These are phyloP conservation scores for Talaromyces wortmannii DNA, from an alignment of 495 filamentous ascomycete species.

Conservation along the genomic window DNA sequence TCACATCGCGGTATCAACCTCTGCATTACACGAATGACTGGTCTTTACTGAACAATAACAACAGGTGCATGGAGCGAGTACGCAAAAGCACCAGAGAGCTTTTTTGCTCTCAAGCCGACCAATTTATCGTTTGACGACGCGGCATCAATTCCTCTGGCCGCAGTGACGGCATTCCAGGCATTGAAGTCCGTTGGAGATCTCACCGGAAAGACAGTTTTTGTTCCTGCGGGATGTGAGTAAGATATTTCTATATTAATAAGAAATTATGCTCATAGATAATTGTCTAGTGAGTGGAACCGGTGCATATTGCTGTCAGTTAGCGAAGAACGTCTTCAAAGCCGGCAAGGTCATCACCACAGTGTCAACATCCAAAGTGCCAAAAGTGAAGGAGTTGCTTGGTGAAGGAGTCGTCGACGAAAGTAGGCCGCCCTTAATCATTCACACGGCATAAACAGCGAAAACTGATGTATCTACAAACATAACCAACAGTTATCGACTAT, in stretches of 20 bases:
- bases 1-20: not conserved
- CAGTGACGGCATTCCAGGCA: conserved; percentile 1
- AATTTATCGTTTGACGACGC: conserved; percentile 1
- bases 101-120: not conserved
- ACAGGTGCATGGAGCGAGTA: conserved; percentile 5
- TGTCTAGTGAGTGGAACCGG: conserved; percentile 2
- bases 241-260: not conserved
- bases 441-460: not conserved
- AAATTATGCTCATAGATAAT: not conserved
- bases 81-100: not conserved
- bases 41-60: not conserved
- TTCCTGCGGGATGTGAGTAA: conserved; percentile 4
- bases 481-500: conserved; percentile 3
- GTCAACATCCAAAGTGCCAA: conserved; percentile 1
- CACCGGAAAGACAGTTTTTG: conserved; percentile 5
- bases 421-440: not conserved
- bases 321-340: conserved; percentile 6
- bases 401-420: conserved; percentile 2
- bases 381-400: conserved; percentile 1
- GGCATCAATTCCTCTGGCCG: conserved; percentile 1
- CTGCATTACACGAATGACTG: not conserved
- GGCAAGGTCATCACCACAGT: conserved; percentile 5
- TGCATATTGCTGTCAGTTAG: conserved; percentile 2
- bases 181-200: conserved; percentile 1
- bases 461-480: not conserved